phyloP scores from a whole-genome alignment of 768 basidiomycete species.

The Tricholoma hemisulphureum region DNA sequence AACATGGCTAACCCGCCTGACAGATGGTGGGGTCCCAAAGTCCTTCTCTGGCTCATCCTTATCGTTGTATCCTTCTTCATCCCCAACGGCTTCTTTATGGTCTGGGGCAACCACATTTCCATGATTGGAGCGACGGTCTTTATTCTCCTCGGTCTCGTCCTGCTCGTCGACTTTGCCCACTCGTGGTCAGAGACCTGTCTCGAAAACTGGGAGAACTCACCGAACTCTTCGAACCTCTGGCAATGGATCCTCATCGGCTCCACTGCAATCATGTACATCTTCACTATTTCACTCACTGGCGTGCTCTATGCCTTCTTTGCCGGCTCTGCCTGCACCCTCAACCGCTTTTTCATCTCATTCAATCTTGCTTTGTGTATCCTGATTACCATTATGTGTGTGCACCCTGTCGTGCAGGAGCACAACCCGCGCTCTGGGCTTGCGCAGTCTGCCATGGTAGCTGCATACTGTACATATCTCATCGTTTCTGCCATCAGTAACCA shows the following conservation, averaged over 20 bases:
- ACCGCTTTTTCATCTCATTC: slow-evolving; percentile 96
- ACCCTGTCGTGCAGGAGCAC: slow-evolving; percentile 84
- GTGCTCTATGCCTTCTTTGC: slow-evolving; percentile 93
- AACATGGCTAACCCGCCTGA: slow-evolving; percentile 2
- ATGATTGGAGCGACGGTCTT: slow-evolving; percentile 92
- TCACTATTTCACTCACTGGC: slow-evolving; percentile 80
- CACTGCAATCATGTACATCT: slow-evolving; percentile 84
- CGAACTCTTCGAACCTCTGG: slow-evolving; percentile 79
- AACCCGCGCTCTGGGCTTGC: slow-evolving; percentile 95
- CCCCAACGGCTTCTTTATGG: slow-evolving; percentile 96
- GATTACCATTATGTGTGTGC: slow-evolving; percentile 79
- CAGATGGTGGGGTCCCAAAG: slow-evolving; percentile 99
- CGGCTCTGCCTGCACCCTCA: slow-evolving; percentile 80
- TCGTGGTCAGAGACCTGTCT: slow-evolving; percentile 97
- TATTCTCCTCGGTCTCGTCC: slow-evolving; percentile 94
- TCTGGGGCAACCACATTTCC: slow-evolving; percentile 93
- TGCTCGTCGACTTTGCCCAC: slow-evolving; percentile 98
- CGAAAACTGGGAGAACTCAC: slow-evolving; percentile 88
- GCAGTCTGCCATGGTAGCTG: slow-evolving; percentile 95
- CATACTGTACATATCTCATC: slow-evolving; percentile 94
- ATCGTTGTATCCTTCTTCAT: slow-evolving; percentile 87
- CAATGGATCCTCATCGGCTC: slow-evolving; percentile 94
- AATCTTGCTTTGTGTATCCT: slow-evolving; percentile 81
- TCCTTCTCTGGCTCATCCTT: slow-evolving; percentile 83
- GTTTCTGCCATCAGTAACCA: slow-evolving; percentile 94